phyloP scores from a whole-genome alignment of 225 moss, liverwort and hornwort genomes.

The Climacium dendroides region DNA sequence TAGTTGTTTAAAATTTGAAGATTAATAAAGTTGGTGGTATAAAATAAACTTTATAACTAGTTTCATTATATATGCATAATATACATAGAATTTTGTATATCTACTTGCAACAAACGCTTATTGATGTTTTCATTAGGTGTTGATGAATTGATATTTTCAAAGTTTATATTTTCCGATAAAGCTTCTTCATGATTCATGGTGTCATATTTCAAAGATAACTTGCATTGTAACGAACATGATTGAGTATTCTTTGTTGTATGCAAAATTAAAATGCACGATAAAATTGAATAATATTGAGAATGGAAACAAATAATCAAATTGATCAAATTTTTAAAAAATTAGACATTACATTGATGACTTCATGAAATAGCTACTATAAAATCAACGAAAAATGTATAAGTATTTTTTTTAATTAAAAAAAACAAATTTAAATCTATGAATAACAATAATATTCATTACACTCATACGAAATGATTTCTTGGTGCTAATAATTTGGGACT shows the following conservation, averaged over 20 bases:
- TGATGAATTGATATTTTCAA: background rate
- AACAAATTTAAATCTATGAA: too few relatives aligned
- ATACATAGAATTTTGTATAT: background rate
- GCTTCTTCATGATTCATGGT: background rate
- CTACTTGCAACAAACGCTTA: background rate
- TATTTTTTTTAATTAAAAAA: too few relatives aligned
- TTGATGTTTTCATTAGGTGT: background rate
- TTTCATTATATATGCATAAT: background rate
- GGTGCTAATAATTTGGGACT: background rate
- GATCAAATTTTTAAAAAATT: background rate
- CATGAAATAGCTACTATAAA: background rate
- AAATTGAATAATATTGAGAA: too few relatives aligned
- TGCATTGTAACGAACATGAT: background rate
- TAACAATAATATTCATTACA: background rate
- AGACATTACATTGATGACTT: background rate
- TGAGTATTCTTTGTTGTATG: background rate
- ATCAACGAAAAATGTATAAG: background rate
- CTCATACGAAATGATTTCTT: too few relatives aligned
- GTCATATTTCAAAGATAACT: background rate
- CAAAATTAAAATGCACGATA: background rate
- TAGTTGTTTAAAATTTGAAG: background rate
- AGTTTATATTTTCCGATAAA: background rate
- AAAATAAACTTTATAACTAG: background rate
- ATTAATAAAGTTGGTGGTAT: background rate
- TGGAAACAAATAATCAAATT: background rate